A percentile compares a stretch with the other conserved stretches of the same genome.
Conservation (phyloP, 257 asterid species). For the Ilex asprella region DNA sequence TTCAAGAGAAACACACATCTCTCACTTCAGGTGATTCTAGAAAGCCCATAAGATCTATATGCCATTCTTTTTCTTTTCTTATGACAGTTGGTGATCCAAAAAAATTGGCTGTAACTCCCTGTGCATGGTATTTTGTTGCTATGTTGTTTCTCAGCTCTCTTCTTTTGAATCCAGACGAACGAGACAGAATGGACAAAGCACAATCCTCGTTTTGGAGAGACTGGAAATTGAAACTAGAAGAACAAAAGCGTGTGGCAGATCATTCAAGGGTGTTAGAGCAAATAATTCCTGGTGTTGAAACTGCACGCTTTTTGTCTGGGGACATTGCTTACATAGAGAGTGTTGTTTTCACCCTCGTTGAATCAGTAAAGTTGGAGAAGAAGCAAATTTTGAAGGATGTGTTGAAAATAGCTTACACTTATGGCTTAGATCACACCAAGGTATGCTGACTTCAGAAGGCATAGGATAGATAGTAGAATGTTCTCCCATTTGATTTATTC, state of each 20-base stretch:
- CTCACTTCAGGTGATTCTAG: constrained; percentile 61
- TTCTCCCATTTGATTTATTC: constrained; percentile 11
- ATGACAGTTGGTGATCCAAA: constrained; percentile 10
- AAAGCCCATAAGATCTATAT: constrained; percentile 8
- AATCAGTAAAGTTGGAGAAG: constrained; percentile 67
- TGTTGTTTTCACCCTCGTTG: constrained; percentile 62
- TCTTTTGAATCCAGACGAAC: constrained; percentile 50
- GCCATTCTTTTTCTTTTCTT: constrained; percentile 8
- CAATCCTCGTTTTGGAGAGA: constrained; percentile 97
- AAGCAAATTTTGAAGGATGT: constrained; percentile 62
- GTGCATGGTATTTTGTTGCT: constrained; percentile 3
- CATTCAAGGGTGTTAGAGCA: constrained; percentile 82
- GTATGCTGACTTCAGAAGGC: constrained; percentile 28
- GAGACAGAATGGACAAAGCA: constrained; percentile 63
- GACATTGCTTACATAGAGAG: constrained; percentile 70
- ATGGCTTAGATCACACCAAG: constrained; percentile 65
- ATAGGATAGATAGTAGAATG: constrained; percentile 7
- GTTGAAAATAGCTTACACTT: constrained; percentile 50
- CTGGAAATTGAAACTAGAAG: constrained; percentile 91
- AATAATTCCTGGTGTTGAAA: constrained; percentile 88
- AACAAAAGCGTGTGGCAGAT: constrained; percentile 77
- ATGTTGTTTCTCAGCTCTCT: constrained; percentile 13
- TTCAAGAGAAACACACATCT: constrained; percentile 58
- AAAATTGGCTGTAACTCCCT: background rate
- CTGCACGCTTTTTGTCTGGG: constrained; percentile 72